Conservation (phyloP, 352 stramenopile species). For the Blastocystis sp. region DNA sequence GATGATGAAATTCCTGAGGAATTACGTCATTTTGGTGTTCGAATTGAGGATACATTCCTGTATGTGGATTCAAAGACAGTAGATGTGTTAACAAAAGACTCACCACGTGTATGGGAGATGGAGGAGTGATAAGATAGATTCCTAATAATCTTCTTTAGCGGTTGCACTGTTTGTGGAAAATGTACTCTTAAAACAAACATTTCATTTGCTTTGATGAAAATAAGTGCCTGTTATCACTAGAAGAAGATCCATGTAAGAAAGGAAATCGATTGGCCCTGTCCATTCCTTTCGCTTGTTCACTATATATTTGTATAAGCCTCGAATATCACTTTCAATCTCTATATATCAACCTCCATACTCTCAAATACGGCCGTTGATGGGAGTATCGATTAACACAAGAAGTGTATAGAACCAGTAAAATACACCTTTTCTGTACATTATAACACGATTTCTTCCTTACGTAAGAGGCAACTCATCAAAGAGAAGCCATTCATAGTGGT, state of each 20-base stretch:
- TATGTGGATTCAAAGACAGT: slow-evolving; percentile 34
- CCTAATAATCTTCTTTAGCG: background rate
- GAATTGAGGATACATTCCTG: slow-evolving; percentile 41
- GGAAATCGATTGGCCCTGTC: background rate
- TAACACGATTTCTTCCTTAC: background rate
- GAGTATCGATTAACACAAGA: slow-evolving; percentile 14
- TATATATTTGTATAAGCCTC: background rate
- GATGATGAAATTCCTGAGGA: slow-evolving; percentile 38
- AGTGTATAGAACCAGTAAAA: slow-evolving; percentile 45
- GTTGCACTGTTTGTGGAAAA: slow-evolving; percentile 29
- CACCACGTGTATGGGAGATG: background rate
- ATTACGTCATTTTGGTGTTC: slow-evolving; percentile 45
- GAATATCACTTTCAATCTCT: slow-evolving; percentile 21
- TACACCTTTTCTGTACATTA: slow-evolving; percentile 18
- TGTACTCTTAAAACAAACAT: background rate
- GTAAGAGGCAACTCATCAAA: slow-evolving; percentile 39
- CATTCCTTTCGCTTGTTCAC: background rate
- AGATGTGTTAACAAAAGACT: slow-evolving; percentile 43
- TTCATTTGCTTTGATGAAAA: slow-evolving; percentile 23
- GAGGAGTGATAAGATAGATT: background rate
- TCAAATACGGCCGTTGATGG: background rate
- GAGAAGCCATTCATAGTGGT: slow-evolving; percentile 54
- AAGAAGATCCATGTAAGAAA: slow-evolving; percentile 9
- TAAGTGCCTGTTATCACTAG: slow-evolving; percentile 1
- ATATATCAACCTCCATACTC: background rate